phyloP scores from a whole-genome alignment of 805 yeast species.

The Wickerhamomyces silvicola region DNA sequence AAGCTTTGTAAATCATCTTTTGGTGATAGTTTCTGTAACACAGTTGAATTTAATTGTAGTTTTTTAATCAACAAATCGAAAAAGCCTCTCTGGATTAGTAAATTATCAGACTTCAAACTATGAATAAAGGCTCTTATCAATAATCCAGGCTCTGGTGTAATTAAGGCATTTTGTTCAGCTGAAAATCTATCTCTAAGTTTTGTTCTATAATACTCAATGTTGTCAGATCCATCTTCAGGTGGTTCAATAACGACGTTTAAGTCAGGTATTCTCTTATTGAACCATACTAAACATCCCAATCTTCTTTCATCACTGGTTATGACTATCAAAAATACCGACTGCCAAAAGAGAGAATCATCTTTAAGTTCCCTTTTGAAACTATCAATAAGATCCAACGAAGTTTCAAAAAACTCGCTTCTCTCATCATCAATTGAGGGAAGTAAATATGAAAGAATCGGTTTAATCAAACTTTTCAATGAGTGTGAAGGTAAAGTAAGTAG shows the following conservation, averaged over 20 bases:
- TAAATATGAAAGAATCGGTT: conserved; percentile 67
- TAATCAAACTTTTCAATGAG: conserved; percentile 47
- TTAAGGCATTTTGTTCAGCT: conserved; percentile 52
- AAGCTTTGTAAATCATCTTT: conserved; percentile 50
- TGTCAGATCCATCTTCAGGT: conserved; percentile 8
- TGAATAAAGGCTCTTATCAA: conserved; percentile 66
- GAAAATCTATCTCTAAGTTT: conserved; percentile 24
- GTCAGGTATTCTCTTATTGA: conserved; percentile 57
- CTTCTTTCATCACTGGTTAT: conserved; percentile 75
- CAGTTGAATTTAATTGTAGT: conserved; percentile 56
- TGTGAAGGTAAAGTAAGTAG: conserved; percentile 45
- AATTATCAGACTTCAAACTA: conserved; percentile 59
- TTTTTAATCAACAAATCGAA: conserved; percentile 71
- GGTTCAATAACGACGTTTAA: conserved; percentile 32
- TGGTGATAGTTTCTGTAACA: conserved; percentile 42
- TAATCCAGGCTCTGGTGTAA: conserved; percentile 75
- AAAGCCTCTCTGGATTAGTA: conserved; percentile 81
- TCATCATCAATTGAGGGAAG: conserved; percentile 92
- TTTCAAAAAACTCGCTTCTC: conserved; percentile 70
- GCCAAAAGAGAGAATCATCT: conserved; percentile 84
- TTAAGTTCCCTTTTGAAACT: conserved; percentile 46
- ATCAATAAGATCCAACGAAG: conserved; percentile 55
- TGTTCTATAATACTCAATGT: conserved; percentile 19
- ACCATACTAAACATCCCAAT: conserved; percentile 79
- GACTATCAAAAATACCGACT: conserved; percentile 64